These are phyloP conservation scores for Cercospora zeina DNA, from an alignment of 2,329 filamentous ascomycete species.

Conservation along the genomic window DNA sequence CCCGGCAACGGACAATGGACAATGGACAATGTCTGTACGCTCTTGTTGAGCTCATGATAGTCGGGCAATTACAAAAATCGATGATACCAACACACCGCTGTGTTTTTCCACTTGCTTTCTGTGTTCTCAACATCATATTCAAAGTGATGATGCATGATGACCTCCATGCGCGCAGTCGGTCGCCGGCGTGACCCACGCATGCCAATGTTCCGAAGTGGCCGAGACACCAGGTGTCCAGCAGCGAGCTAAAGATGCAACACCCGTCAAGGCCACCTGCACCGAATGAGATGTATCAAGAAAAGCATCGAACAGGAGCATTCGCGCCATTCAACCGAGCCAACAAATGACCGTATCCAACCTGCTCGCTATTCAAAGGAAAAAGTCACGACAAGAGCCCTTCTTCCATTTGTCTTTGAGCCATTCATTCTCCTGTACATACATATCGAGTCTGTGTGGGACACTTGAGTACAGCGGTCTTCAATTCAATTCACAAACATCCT, in stretches of 20 bases:
- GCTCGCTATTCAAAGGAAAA: not conserved
- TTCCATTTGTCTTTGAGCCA: not conserved
- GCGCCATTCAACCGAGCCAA: not conserved
- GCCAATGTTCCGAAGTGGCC: not conserved
- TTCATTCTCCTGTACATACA: not conserved
- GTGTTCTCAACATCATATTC: not conserved
- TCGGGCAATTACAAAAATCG: constrained; percentile 9
- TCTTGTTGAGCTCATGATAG: constrained; percentile 11
- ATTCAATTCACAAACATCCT: not conserved
- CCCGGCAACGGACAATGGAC: not conserved
- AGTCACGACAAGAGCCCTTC: not conserved
- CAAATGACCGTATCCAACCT: not conserved
- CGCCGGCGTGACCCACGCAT: not conserved
- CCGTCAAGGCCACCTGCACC: not conserved
- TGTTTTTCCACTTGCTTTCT: not conserved
- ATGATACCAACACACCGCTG: not conserved
- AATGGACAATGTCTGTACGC: not conserved
- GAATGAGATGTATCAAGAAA: not conserved
- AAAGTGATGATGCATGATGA: too few relatives aligned
- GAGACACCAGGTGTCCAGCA: too few relatives aligned
- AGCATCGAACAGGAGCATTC: not conserved
- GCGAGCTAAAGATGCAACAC: not conserved
- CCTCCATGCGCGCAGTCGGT: not conserved
- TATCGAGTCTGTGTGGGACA: not conserved
- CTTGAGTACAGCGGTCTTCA: not conserved